Evolutionary conservation across 139 green algal species (phyloP).

Genomic region (Ulvella scutata): DNA sequence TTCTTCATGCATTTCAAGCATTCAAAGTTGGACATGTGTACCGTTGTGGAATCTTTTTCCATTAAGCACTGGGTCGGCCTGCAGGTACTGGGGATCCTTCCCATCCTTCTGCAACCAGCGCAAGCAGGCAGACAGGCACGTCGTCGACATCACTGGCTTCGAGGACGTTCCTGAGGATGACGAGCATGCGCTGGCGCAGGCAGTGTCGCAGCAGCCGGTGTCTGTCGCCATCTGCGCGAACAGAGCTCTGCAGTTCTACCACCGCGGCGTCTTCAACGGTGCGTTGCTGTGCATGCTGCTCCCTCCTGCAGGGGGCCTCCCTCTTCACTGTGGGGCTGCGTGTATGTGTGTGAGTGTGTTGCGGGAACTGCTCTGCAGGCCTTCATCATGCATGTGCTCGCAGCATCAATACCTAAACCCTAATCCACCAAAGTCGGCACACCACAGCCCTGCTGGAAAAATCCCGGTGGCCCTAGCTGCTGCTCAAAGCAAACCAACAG

Average conservation of each 20-base stretch:
- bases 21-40: too few relatives aligned
- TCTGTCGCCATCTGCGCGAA: constrained; percentile 76
- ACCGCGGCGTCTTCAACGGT: constrained; percentile 12
- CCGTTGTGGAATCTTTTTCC: too few relatives aligned
- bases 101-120: constrained; percentile 10
- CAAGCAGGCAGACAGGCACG: constrained; percentile 32
- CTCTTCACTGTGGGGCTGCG: neutral
- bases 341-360: too few relatives aligned
- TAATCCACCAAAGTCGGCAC: too few relatives aligned
- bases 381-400: too few relatives aligned
- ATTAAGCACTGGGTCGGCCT: too few relatives aligned
- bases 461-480: too few relatives aligned
- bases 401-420: constrained; percentile 20
- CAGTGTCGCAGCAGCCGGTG: constrained; percentile 67
- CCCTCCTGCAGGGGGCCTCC: neutral
- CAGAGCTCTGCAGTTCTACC: constrained; percentile 77
- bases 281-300: neutral
- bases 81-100: constrained; percentile 37
- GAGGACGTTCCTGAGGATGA: constrained; percentile 70
- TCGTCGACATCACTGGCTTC: constrained; percentile 74
- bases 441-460: too few relatives aligned
- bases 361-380: too few relatives aligned
- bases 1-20: too few relatives aligned
- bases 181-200: constrained; percentile 38
- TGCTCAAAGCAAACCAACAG: too few relatives aligned